Evolutionary conservation across 805 yeast species (phyloP).

Genomic region (Ogataea glucozyma): DNA sequence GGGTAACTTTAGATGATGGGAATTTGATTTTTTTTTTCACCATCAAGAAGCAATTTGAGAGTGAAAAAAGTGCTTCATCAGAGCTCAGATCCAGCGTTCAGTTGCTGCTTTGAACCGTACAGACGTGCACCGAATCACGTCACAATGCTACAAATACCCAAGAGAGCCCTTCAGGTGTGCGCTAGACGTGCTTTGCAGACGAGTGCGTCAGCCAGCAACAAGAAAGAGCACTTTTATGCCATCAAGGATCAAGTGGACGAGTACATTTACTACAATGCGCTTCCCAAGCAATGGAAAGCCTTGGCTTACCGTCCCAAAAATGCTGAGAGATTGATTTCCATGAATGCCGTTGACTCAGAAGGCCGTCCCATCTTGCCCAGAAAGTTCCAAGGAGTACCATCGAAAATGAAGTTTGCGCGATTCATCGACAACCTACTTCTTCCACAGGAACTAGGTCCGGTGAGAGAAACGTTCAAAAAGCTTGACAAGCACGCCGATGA

Average conservation of each 20-base stretch:
- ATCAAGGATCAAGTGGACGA: constrained; percentile 34
- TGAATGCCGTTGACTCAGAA: constrained; percentile 26
- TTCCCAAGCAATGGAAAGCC: constrained; percentile 26
- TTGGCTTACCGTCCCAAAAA: constrained; percentile 29
- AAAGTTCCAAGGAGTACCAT: constrained; percentile 29
- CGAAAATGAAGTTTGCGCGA: constrained; percentile 24
- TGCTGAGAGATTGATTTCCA: constrained; percentile 21
- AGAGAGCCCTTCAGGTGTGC: not conserved
- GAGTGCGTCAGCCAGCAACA: constrained; percentile 1
- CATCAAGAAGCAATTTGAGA: not conserved
- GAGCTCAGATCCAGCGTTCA: no score
- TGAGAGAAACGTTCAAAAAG: constrained; percentile 18
- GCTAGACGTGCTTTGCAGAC: not conserved
- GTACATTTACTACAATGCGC: constrained; percentile 27
- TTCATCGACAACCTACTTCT: constrained; percentile 28
- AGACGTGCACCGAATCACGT: no score
- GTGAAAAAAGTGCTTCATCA: not conserved
- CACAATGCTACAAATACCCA: not conserved
- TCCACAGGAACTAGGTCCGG: constrained; percentile 26
- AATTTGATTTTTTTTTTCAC: not conserved
- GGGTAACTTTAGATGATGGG: not conserved
- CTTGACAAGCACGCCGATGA: constrained; percentile 22
- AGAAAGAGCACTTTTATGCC: constrained; percentile 13
- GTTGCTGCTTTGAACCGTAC: no score
- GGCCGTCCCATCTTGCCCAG: constrained; percentile 32